Conservation (phyloP, 139 green algal genomes). For the Chlorella sp. region DNA sequence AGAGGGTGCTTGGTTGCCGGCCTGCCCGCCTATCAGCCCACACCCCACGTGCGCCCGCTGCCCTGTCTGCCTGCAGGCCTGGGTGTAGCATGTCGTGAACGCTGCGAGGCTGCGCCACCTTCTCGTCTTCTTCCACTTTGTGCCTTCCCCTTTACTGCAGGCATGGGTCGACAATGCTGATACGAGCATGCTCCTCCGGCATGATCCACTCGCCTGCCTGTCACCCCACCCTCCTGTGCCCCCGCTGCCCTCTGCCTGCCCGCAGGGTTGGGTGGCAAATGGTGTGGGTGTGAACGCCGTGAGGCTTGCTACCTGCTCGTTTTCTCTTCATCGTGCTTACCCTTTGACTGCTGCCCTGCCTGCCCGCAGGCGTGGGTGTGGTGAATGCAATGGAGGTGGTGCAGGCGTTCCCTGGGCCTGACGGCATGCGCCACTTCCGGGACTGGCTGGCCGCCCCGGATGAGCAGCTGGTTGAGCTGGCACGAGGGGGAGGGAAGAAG, state of each 20-base stretch:
- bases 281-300: too few relatives aligned
- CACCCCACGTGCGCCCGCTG: background rate
- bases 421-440: constrained; percentile 66
- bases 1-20: background rate
- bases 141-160: too few relatives aligned
- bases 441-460: constrained; percentile 69
- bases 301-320: background rate
- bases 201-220: too few relatives aligned
- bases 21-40: background rate
- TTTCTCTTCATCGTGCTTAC: background rate
- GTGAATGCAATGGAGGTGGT: constrained; percentile 97
- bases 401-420: constrained; percentile 71
- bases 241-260: too few relatives aligned
- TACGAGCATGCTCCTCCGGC: too few relatives aligned
- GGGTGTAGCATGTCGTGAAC: too few relatives aligned
- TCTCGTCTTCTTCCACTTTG: too few relatives aligned
- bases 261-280: too few relatives aligned
- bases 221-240: too few relatives aligned
- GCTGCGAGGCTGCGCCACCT: too few relatives aligned
- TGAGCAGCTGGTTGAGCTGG: constrained; percentile 46
- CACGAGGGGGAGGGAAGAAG: background rate
- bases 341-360: too few relatives aligned
- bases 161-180: too few relatives aligned
- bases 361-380: constrained; percentile 80
- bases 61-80: background rate